Conservation (phyloP, 257 asterid genomes). For the Thymus mandschuricus region DNA sequence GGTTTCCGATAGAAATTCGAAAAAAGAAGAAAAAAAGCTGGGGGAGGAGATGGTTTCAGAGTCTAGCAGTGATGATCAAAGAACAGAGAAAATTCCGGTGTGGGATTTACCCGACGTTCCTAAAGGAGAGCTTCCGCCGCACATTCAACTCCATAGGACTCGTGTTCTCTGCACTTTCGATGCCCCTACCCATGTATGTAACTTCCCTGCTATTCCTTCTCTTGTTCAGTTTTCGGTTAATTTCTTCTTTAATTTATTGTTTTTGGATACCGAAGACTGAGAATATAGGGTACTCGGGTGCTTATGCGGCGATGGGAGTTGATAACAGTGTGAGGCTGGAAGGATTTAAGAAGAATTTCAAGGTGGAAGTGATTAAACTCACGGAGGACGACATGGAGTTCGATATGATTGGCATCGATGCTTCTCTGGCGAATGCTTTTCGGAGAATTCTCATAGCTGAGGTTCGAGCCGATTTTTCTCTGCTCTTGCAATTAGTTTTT, state of each 20-base stretch:
- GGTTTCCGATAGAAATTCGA: too few species aligned
- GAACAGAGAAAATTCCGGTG: slow-evolving; percentile 53
- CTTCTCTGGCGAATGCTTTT: slow-evolving; percentile 87
- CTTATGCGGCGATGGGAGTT: slow-evolving; percentile 80
- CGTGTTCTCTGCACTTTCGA: slow-evolving; percentile 68
- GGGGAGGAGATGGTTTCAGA: slow-evolving; percentile 24
- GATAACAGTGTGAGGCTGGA: slow-evolving; percentile 77
- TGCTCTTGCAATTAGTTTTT: background rate
- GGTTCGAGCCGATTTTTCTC: slow-evolving; percentile 38
- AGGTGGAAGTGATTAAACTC: slow-evolving; percentile 63
- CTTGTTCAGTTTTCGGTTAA: background rate
- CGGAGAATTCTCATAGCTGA: slow-evolving; percentile 89
- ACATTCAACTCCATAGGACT: slow-evolving; percentile 69
- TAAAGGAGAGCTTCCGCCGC: slow-evolving; percentile 63
- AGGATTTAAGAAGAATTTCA: slow-evolving; percentile 62
- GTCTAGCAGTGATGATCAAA: slow-evolving; percentile 19
- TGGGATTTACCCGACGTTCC: slow-evolving; percentile 95
- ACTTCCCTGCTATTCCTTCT: background rate
- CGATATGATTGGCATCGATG: slow-evolving; percentile 92
- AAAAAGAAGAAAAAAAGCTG: background rate
- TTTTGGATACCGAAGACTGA: slow-evolving; percentile 52
- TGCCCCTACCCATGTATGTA: slow-evolving; percentile 75
- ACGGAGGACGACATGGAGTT: slow-evolving; percentile 72
- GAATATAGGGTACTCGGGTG: slow-evolving; percentile 77
- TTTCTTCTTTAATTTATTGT: slow-evolving; percentile 3